A percentile compares a stretch with the other conserved stretches of the same genome.
Evolutionary conservation across 345 rosid species (phyloP).

Genomic region (Eucalyptus fibrosa): DNA sequence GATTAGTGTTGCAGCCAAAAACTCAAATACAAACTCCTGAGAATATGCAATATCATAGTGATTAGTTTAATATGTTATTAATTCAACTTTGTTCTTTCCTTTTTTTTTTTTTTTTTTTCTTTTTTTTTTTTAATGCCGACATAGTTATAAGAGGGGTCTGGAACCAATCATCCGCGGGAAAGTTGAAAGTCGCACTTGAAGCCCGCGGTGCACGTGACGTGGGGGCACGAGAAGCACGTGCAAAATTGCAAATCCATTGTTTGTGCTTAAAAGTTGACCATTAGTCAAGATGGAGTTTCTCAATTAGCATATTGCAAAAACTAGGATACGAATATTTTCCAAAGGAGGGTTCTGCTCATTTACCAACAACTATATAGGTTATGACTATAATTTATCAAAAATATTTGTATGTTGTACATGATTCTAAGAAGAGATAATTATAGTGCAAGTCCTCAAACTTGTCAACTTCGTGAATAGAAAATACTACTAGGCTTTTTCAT

Average conservation of each 20-base stretch:
- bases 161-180: not conserved
- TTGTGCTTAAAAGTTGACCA: not conserved
- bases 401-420: not conserved
- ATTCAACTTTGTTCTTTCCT: not conserved
- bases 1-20: too few relatives aligned
- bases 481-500: not conserved
- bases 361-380: not conserved
- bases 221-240: not conserved
- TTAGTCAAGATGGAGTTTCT: not conserved
- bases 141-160: not conserved
- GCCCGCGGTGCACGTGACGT: not conserved
- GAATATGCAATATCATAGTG: not conserved
- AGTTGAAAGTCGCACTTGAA: not conserved
- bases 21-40: not conserved
- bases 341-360: too few relatives aligned
- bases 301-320: not conserved
- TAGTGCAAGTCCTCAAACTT: not conserved
- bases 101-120: fast-evolving
- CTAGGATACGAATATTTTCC: not conserved
- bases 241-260: not conserved
- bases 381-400: not conserved
- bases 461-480: not conserved
- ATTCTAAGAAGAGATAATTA: not conserved
- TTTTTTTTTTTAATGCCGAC: not conserved
- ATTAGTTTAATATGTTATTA: too few relatives aligned